These are phyloP conservation scores for Leccinum griseonigrum DNA, from an alignment of 1,284 basidiomycete genomes.

Conservation along the genomic window DNA sequence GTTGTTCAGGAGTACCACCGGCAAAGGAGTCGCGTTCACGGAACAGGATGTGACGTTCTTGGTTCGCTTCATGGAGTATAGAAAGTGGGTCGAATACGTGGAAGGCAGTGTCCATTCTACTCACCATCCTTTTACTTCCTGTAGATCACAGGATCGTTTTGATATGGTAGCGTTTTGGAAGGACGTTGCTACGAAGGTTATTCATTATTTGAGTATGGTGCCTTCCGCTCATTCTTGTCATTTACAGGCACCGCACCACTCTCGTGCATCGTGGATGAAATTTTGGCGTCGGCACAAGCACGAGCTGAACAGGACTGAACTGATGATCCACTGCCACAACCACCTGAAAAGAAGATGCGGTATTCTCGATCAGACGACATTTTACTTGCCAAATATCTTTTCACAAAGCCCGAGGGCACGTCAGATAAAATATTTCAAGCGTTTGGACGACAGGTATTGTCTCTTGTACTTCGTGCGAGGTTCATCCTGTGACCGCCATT, in stretches of 20 bases:
- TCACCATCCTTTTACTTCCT: constrained; percentile 7
- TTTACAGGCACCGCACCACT: constrained; percentile 75
- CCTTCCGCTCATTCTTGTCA: constrained; percentile 1
- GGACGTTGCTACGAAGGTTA: constrained; percentile 71
- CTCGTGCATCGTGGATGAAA: constrained; percentile 87
- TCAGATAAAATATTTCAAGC: constrained; percentile 77
- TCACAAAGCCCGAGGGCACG: constrained; percentile 67
- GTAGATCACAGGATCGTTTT: constrained; percentile 58
- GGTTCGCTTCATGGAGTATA: constrained; percentile 69
- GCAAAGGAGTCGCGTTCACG: constrained; percentile 83
- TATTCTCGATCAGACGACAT: constrained; percentile 76
- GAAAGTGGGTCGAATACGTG: constrained; percentile 46
- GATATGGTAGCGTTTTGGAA: constrained; percentile 87
- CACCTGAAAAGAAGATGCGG: constrained; percentile 80
- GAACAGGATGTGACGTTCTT: constrained; percentile 74
- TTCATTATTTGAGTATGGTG: background rate
- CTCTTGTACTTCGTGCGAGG: background rate
- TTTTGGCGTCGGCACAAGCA: constrained; percentile 83
- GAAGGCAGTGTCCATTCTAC: constrained; percentile 2
- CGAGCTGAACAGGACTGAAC: constrained; percentile 62
- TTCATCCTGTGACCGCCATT: background rate
- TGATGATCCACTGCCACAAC: constrained; percentile 66
- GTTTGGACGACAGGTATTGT: constrained; percentile 61
- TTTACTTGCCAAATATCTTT: constrained; percentile 69
- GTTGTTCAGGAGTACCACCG: constrained; percentile 76